Conservation (phyloP, 2,329 filamentous ascomycete genomes). For the Salinomyces thailandicus region DNA sequence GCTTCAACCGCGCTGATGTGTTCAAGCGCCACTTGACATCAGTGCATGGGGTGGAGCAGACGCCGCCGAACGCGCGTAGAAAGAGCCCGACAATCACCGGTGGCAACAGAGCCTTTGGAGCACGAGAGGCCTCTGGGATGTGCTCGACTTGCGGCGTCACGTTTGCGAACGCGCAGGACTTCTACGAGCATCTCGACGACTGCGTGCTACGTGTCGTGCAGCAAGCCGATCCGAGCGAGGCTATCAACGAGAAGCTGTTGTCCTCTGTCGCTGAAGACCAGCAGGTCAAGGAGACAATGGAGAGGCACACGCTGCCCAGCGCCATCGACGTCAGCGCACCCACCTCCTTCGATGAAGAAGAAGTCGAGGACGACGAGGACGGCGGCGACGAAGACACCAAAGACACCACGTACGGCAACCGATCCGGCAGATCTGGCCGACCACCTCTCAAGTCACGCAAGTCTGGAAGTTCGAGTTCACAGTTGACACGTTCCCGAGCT, state of each 20-base stretch:
- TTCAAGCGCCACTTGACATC: constrained; percentile 91
- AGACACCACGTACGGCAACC: constrained; percentile 44
- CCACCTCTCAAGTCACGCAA: constrained; percentile 40
- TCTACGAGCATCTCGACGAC: constrained; percentile 87
- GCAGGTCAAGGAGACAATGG: constrained; percentile 47
- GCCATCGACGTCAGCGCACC: constrained; percentile 35
- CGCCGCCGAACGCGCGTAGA: constrained; percentile 81
- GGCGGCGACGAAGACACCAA: constrained; percentile 44
- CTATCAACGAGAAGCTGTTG: constrained; percentile 46
- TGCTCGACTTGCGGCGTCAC: constrained; percentile 84
- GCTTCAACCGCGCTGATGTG: constrained; percentile 88
- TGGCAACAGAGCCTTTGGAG: constrained; percentile 55
- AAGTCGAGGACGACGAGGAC: constrained; percentile 52
- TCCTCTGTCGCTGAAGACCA: constrained; percentile 51
- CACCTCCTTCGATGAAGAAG: constrained; percentile 41
- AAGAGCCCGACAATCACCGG: constrained; percentile 41
- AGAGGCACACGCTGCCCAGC: constrained; percentile 45
- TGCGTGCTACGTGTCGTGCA: constrained; percentile 55
- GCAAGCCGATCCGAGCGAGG: constrained; percentile 47
- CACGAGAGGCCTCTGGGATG: constrained; percentile 68
- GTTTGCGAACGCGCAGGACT: constrained; percentile 83
- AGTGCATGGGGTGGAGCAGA: constrained; percentile 87
- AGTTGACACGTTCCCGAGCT: constrained; percentile 41
- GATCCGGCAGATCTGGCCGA: constrained; percentile 37
- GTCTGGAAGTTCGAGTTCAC: constrained; percentile 39